Evolutionary conservation across 1,139 yeast genomes (phyloP).

Genomic region (Tardiomyces digboiensis): DNA sequence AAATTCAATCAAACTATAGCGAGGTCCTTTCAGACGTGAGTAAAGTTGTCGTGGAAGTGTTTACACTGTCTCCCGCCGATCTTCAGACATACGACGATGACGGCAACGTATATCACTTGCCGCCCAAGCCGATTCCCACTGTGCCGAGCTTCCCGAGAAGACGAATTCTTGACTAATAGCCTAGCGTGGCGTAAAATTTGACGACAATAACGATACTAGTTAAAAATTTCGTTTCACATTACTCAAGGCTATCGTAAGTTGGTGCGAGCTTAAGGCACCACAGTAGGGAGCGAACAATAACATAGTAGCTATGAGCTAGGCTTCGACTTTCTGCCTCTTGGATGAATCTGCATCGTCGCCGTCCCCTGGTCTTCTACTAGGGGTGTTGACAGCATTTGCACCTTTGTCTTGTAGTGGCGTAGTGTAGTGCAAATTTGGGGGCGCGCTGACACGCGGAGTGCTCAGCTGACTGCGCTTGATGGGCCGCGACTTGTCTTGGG

Average conservation of each 20-base stretch:
- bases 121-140: conserved; percentile 10
- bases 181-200: no score
- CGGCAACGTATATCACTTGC: conserved; percentile 54
- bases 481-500: neutral
- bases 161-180: neutral
- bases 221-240: no score
- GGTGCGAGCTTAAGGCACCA: no score
- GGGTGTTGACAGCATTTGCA: neutral
- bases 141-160: conserved; percentile 21
- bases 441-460: neutral
- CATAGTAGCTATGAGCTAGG: no score
- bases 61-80: conserved; percentile 66
- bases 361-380: neutral
- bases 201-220: no score
- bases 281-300: no score
- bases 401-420: neutral
- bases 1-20: conserved; percentile 60
- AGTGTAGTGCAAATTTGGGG: neutral
- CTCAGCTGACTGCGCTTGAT: neutral
- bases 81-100: conserved; percentile 84
- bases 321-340: no score
- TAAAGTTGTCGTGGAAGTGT: conserved; percentile 62
- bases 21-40: conserved; percentile 47
- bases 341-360: neutral
- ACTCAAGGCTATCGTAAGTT: no score